These are phyloP conservation scores for Lentinula aciculospora DNA, from an alignment of 768 basidiomycete species.

Conservation along the genomic window DNA sequence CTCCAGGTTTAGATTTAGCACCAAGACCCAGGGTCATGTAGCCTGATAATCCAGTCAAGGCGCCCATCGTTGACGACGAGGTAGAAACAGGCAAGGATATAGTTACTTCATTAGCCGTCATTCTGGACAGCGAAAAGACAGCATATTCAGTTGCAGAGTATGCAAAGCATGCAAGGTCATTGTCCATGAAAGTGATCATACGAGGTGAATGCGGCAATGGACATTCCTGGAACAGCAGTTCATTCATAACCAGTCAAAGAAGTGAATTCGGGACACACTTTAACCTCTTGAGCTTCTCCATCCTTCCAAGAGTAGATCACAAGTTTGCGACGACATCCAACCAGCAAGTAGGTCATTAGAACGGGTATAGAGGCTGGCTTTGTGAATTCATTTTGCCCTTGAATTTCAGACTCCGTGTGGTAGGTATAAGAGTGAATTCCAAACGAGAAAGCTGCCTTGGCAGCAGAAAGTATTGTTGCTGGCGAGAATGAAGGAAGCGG, in stretches of 20 bases:
- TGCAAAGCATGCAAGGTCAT: conserved; percentile 62
- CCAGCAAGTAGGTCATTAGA: conserved; percentile 68
- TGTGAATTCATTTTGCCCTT: conserved; percentile 19
- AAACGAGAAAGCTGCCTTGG: conserved; percentile 82
- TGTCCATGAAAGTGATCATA: conserved; percentile 65
- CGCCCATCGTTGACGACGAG: conserved; percentile 55
- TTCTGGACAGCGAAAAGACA: conserved; percentile 59
- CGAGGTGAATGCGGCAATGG: conserved; percentile 88
- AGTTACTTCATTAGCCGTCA: conserved; percentile 50
- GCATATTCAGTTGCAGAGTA: conserved; percentile 79
- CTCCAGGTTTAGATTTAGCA: conserved; percentile 63
- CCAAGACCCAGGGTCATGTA: conserved; percentile 85
- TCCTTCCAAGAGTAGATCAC: conserved; percentile 86
- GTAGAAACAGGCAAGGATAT: conserved; percentile 40
- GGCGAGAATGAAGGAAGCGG: conserved; percentile 70
- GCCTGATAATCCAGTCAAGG: conserved; percentile 71
- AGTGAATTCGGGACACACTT: conserved; percentile 36
- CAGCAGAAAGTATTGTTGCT: conserved; percentile 65
- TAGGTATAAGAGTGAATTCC: conserved; percentile 62
- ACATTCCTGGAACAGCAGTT: conserved; percentile 56
- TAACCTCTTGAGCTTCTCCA: conserved; percentile 67
- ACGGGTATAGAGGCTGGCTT: conserved; percentile 49
- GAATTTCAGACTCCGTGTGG: conserved; percentile 20
- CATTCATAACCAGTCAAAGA: background rate
- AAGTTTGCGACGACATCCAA: conserved; percentile 83